phyloP scores from a whole-genome alignment of 352 stramenopile species.

The Phytopythium ostracodes region DNA sequence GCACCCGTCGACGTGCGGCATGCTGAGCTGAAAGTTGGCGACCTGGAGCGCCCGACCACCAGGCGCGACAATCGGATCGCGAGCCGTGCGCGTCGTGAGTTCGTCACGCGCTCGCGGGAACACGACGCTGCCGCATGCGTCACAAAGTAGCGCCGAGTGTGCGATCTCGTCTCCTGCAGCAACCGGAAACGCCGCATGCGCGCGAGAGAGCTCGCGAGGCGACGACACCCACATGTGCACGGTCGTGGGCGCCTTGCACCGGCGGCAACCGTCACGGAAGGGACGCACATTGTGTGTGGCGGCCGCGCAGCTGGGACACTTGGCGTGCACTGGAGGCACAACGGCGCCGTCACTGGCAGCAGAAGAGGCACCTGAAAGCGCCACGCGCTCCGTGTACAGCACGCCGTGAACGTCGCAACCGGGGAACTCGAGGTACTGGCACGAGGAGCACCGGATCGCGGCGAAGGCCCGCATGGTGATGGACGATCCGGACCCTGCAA shows the following conservation, averaged over 20 bases:
- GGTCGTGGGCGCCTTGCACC: conserved; percentile 67
- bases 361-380: neutral
- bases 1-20: conserved; percentile 86
- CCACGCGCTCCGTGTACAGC: conserved; percentile 71
- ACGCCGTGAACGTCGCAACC: conserved; percentile 84
- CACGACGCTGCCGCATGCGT: conserved; percentile 64
- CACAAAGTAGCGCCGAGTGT: conserved; percentile 70
- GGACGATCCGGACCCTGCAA: neutral
- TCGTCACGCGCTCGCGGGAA: conserved; percentile 71
- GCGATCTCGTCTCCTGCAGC: conserved; percentile 56
- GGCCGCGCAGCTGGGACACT: conserved; percentile 77
- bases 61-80: conserved; percentile 44
- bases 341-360: conserved; percentile 8
- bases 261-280: conserved; percentile 79
- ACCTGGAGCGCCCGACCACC: conserved; percentile 68
- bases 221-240: conserved; percentile 77
- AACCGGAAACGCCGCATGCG: conserved; percentile 59
- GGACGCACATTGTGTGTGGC: conserved; percentile 81
- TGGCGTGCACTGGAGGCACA: conserved; percentile 44
- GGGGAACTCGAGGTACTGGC: conserved; percentile 86
- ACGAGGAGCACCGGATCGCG: conserved; percentile 77
- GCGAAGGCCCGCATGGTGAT: conserved; percentile 58
- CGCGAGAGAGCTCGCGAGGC: conserved; percentile 56
- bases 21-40: conserved; percentile 83
- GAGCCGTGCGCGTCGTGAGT: conserved; percentile 52